Evolutionary conservation across 2,329 filamentous ascomycete genomes (phyloP).

Genomic region (Massarina eburnea): DNA sequence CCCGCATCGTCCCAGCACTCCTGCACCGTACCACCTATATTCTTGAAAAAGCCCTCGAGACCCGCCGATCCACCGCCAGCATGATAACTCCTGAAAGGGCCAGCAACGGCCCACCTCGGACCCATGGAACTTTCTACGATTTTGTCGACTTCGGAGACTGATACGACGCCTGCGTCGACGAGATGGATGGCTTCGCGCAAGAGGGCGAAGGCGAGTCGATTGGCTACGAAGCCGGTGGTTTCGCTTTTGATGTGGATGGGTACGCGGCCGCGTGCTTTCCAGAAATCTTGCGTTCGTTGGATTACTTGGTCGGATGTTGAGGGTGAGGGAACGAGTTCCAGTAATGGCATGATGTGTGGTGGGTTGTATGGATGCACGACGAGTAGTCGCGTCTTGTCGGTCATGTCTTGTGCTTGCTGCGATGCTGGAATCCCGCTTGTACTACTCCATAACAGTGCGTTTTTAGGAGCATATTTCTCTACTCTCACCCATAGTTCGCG

Average conservation of each 20-base stretch:
- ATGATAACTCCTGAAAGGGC: constrained; percentile 62
- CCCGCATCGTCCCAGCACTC: constrained; percentile 57
- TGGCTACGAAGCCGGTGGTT: constrained; percentile 59
- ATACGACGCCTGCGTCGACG: constrained; percentile 55
- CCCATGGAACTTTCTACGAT: constrained; percentile 57
- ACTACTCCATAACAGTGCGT: constrained; percentile 58
- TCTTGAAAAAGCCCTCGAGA: constrained; percentile 56
- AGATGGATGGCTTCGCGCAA: constrained; percentile 58
- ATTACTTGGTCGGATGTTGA: constrained; percentile 44
- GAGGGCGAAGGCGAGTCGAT: constrained; percentile 59
- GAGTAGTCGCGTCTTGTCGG: constrained; percentile 49
- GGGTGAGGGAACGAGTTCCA: constrained; percentile 59
- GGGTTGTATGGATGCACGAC: constrained; percentile 65
- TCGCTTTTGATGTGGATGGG: constrained; percentile 57
- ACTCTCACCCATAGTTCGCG: constrained; percentile 54
- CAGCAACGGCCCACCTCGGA: constrained; percentile 57
- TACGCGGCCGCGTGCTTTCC: constrained; percentile 43
- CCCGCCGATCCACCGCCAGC: constrained; percentile 59
- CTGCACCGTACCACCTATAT: constrained; percentile 59
- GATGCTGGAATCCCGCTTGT: constrained; percentile 61
- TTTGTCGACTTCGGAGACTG: constrained; percentile 55
- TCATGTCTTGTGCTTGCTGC: constrained; percentile 48
- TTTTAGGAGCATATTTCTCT: constrained; percentile 46
- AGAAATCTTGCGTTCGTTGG: constrained; percentile 50
- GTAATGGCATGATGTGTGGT: constrained; percentile 62